These are phyloP conservation scores for Tuber melanosporum DNA, from an alignment of 495 filamentous ascomycete genomes.

Conservation along the genomic window DNA sequence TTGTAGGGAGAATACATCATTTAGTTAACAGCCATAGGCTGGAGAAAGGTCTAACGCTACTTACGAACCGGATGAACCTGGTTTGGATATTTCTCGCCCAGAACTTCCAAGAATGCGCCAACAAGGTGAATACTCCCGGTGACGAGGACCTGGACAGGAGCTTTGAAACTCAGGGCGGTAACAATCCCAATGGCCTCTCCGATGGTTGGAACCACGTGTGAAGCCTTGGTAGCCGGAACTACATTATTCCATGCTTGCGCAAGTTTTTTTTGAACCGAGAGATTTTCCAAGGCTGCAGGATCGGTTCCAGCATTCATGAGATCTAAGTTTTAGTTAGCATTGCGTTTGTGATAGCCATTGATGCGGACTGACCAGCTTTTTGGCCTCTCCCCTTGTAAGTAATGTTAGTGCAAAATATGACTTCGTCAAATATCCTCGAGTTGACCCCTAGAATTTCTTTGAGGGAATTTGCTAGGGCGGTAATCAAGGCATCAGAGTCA, in stretches of 20 bases:
- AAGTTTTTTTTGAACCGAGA: conserved; percentile 69
- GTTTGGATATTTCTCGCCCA: conserved; percentile 48
- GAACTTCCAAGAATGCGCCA: conserved; percentile 67
- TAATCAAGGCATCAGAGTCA: conserved; percentile 51
- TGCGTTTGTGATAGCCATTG: not conserved
- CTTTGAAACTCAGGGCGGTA: conserved; percentile 10
- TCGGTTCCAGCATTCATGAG: conserved; percentile 71
- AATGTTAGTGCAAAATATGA: conserved; percentile 82
- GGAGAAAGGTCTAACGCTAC: not conserved
- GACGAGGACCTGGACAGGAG: conserved; percentile 47
- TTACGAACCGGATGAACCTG: not conserved
- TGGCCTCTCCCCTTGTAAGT: conserved; percentile 68
- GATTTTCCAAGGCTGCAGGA: conserved; percentile 56
- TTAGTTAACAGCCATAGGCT: not conserved
- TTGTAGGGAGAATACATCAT: not conserved
- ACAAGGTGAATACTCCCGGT: conserved; percentile 90
- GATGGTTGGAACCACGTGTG: conserved; percentile 66
- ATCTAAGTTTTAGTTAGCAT: conserved; percentile 48
- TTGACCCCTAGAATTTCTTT: conserved; percentile 42
- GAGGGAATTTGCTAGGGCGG: conserved; percentile 45
- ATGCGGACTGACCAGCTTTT: conserved; percentile 45
- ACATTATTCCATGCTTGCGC: conserved; percentile 60
- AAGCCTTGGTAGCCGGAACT: conserved; percentile 50
- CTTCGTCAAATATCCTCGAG: conserved; percentile 63
- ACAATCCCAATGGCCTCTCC: conserved; percentile 76